phyloP scores from a whole-genome alignment of 192 early-diverging fungal genomes.

The Ambispora gerdemannii region DNA sequence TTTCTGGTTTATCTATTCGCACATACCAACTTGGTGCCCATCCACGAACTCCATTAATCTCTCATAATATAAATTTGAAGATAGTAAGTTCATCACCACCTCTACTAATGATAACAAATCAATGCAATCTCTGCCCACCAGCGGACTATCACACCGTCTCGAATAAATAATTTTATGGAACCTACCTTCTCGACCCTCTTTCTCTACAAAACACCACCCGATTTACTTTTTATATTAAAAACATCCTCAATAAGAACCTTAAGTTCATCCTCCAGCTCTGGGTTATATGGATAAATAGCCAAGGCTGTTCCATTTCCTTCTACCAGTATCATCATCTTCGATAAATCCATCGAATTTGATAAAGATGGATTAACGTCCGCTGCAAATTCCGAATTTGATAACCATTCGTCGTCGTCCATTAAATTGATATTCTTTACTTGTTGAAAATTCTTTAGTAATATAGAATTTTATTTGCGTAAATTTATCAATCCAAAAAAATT shows the following conservation, averaged over 20 bases:
- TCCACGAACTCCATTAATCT: constrained; percentile 42
- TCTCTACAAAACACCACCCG: constrained; percentile 61
- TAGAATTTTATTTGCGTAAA: too few species aligned
- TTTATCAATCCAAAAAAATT: too few species aligned
- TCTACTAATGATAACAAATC: constrained; percentile 49
- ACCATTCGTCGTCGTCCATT: constrained; percentile 7
- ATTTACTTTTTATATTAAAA: constrained; percentile 54
- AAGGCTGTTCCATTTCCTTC: constrained; percentile 47
- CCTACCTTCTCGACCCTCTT: constrained; percentile 52
- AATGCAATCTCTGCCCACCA: constrained; percentile 46
- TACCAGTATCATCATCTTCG: constrained; percentile 23
- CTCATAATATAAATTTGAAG: constrained; percentile 40
- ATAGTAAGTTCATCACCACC: constrained; percentile 53
- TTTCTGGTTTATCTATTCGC: constrained; percentile 34
- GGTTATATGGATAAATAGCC: constrained; percentile 62
- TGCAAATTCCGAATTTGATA: not conserved
- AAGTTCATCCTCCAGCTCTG: constrained; percentile 57
- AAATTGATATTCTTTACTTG: not conserved
- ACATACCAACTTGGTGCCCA: constrained; percentile 61
- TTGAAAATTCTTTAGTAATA: too few species aligned
- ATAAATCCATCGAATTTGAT: constrained; percentile 29
- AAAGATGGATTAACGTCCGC: constrained; percentile 1
- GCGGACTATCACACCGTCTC: constrained; percentile 37
- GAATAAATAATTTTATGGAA: constrained; percentile 53
- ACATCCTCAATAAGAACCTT: constrained; percentile 59